Percentiles rank a stretch among this genome's conserved stretches.
Conservation (phyloP, 179 eudicot genomes). For the Corrigiola litoralis region DNA sequence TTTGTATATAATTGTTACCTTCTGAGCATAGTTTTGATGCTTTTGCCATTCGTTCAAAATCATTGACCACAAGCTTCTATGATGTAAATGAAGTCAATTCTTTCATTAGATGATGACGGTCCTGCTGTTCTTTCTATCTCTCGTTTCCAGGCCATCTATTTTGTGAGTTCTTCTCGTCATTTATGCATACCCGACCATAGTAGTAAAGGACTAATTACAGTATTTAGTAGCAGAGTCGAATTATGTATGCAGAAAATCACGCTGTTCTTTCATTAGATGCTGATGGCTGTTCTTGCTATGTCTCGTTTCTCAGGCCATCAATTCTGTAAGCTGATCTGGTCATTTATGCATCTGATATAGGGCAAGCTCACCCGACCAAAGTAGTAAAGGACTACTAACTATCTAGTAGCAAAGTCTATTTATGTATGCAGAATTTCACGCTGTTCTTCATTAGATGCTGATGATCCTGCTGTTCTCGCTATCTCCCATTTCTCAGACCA, state of each 20-base stretch:
- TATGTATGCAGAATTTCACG: not conserved
- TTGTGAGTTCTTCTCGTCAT: no score
- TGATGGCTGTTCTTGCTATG: not conserved
- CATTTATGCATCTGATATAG: no score
- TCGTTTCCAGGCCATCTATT: not conserved
- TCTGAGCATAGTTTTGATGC: constrained; percentile 3
- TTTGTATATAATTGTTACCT: not conserved
- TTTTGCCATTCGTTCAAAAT: not conserved
- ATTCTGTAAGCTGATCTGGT: not conserved
- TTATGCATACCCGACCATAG: no score
- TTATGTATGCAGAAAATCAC: no score
- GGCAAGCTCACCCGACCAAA: no score
- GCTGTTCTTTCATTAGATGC: no score
- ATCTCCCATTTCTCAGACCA: not conserved
- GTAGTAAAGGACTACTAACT: no score
- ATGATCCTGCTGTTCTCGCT: not conserved
- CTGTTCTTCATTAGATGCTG: no score
- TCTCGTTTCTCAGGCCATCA: not conserved
- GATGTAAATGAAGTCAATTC: not conserved
- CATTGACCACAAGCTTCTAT: not conserved
- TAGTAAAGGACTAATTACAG: no score
- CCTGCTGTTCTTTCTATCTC: not conserved
- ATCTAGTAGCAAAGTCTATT: no score
- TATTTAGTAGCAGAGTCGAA: no score
- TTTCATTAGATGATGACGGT: constrained; percentile 4